Base-by-base conservation (phyloP, 306 rosid genomes). In the Prunus persica region DNA sequence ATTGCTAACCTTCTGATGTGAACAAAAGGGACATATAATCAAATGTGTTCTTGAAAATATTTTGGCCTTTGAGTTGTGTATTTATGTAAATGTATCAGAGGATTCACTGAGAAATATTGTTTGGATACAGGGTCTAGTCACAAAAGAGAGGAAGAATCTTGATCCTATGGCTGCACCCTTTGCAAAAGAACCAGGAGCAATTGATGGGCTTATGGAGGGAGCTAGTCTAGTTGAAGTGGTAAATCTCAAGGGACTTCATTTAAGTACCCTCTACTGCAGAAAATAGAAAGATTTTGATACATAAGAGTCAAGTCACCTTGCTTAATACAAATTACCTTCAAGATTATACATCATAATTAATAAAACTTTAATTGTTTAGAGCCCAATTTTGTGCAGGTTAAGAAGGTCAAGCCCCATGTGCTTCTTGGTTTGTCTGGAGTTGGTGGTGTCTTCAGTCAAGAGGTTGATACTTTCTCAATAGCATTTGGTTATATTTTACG, bases 371-470 rank as follows among this genome's bases (percentile, higher is more conserved):
- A 83, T 72, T 65, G 67, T 65, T 73, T 72, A 24, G 54, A 80
- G 76, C 67, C 50, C 32, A 51, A 55, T 70, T 58, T 74, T 76
- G 19, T 80, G 72, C 90, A 96, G 99, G 96, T 96, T 71, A 92
- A 86, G 83, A 96, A 86, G 87, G 84, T 96, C 86, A 92, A 82
- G 83, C 99, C 99, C 25, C 92, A 96, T 83, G 97, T 82, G 73
- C 97, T 96, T 80, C 91, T 96, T 76, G 99, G 99, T 77, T 88
- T 96, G 90, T 96, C 99, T 46, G 99, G 98, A 52, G 96, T 90
- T 83, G 99, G 99, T 81, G 99, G 99, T 47, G 79, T 96, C 84
- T 96, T 96, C 87, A 89, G 69, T 46, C 89, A 89, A 84, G 97
- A 96, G 97, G 99, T 96, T 78, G 78, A 72, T 82, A 47, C 71